Evolutionary conservation across 306 rosid species (phyloP), one percentile per base, ranked within the genome.

Genomic region (Ochetophila trinervis): DNA sequence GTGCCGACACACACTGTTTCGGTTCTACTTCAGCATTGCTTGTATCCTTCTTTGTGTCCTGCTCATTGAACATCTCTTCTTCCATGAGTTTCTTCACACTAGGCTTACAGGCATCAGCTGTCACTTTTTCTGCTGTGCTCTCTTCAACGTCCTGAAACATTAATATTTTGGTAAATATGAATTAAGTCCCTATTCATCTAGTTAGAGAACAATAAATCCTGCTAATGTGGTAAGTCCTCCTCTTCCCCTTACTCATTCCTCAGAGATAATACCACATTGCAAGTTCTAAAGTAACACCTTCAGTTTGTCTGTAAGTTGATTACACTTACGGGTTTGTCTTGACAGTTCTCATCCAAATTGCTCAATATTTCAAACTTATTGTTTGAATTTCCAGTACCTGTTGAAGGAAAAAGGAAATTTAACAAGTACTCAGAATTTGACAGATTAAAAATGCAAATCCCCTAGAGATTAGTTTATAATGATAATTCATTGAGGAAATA

Each of bases 31-130:
- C 77, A 21, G 66, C 68, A 60, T 78, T 66, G 16, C 57, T 53
- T 19, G n/a, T 56, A 42, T 61, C 75, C 73, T 64, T 84, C 84
- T 58, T 83, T 16, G 58, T 35, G 42, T 74, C 85, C 66, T 62
- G 86, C 66, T 90, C 91, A 9, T 49, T 72, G 79, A 81, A 79
- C 96, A 94, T 86, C 82, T 94, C 96, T 76, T 88, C 91, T 77
- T 90, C 97, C 18, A 94, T 94, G 69, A 94, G 96, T 82, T 90
- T 90, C 87, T 88, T 94, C 82, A 90, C 97, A 52, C 97, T 90
- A 30, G 90, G 95, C 85, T 88, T 90, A 70, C 75, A 76, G 47
- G 72, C 70, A 75, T 63, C 64, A 45, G 66, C n/a, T 53, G 57
- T 64, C 74, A 67, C 63, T 19, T 64, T 72, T 65, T 58, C 62